These are phyloP conservation scores for Saturnispora sekii DNA, from an alignment of 805 yeast species.

Conservation along the genomic window DNA sequence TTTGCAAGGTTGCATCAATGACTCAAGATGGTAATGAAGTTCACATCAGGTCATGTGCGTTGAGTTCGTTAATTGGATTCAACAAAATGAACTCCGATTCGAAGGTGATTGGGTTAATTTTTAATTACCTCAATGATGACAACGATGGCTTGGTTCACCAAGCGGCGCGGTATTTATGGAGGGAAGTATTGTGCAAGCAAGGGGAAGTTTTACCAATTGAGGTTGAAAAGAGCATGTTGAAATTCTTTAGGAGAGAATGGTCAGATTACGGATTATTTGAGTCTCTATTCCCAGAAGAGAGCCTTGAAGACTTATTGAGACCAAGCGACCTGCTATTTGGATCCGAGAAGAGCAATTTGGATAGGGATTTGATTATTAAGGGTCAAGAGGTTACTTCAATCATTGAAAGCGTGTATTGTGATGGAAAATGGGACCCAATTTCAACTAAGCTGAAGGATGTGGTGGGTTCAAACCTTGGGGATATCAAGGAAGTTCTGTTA, in stretches of 20 bases:
- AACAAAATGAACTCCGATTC: slow-evolving; percentile 8
- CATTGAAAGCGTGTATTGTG: not conserved
- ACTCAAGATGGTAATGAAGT: slow-evolving; percentile 36
- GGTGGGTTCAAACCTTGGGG: slow-evolving; percentile 4
- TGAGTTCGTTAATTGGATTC: slow-evolving; percentile 33
- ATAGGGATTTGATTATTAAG: slow-evolving; percentile 37
- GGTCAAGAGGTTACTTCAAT: slow-evolving; percentile 8
- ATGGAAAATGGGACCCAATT: too few species aligned
- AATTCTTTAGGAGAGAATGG: not conserved
- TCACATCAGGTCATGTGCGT: slow-evolving; percentile 36
- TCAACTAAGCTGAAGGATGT: not conserved
- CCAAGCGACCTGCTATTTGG: slow-evolving; percentile 41
- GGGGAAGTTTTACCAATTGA: slow-evolving; percentile 24
- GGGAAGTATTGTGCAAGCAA: slow-evolving; percentile 17
- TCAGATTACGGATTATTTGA: not conserved
- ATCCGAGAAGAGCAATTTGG: slow-evolving; percentile 59
- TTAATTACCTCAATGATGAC: slow-evolving; percentile 49
- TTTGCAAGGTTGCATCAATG: slow-evolving; percentile 20
- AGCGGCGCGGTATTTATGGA: slow-evolving; percentile 35
- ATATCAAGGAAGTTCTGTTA: slow-evolving; percentile 8
- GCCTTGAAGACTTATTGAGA: slow-evolving; percentile 12
- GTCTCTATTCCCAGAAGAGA: slow-evolving; percentile 4
- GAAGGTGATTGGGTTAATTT: slow-evolving; percentile 13
- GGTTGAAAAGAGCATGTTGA: slow-evolving; percentile 23
- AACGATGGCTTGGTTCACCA: slow-evolving; percentile 47